These are phyloP conservation scores for Limonium bicolor DNA, from an alignment of 148 eudicot genomes.

Conservation along the genomic window DNA sequence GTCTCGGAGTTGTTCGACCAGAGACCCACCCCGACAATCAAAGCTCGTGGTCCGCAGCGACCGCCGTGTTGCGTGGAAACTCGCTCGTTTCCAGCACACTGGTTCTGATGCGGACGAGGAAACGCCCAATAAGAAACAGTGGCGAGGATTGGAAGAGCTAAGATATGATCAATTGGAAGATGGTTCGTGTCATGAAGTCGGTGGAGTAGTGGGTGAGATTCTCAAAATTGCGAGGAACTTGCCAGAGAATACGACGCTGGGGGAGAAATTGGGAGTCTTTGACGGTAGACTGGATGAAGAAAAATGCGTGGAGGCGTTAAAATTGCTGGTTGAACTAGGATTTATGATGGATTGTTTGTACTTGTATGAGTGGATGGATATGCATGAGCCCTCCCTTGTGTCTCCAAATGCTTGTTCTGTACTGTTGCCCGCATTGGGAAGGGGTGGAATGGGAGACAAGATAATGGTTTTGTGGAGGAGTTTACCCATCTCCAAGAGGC, in stretches of 20 bases:
- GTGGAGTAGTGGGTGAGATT: conserved; percentile 40
- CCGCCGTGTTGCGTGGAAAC: conserved; percentile 54
- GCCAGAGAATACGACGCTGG: conserved; percentile 48
- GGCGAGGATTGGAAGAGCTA: too few species aligned
- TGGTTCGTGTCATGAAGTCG: conserved; percentile 5
- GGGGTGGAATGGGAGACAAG: conserved; percentile 47
- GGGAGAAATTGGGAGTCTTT: conserved; percentile 40
- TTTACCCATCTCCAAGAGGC: conserved; percentile 38
- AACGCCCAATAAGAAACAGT: conserved; percentile 1
- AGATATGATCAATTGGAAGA: too few species aligned
- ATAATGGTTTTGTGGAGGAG: conserved; percentile 58
- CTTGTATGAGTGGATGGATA: conserved; percentile 83
- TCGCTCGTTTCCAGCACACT: conserved; percentile 30
- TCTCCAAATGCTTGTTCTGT: conserved; percentile 44
- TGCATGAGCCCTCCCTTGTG: conserved; percentile 59
- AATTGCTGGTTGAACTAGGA: conserved; percentile 46
- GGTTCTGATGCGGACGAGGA: conserved; percentile 15
- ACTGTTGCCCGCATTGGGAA: conserved; percentile 67
- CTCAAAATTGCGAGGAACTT: conserved; percentile 35
- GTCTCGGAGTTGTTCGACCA: conserved; percentile 24
- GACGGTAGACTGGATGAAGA: conserved; percentile 48
- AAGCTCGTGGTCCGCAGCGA: conserved; percentile 38
- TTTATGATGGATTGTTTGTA: conserved; percentile 56
- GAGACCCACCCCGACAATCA: conserved; percentile 42
- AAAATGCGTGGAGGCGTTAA: conserved; percentile 56